A percentile compares a stretch with the other conserved stretches of the same genome.
These are phyloP conservation scores for Cochlearia excelsa DNA, from an alignment of 345 rosid species.

Conservation along the genomic window DNA sequence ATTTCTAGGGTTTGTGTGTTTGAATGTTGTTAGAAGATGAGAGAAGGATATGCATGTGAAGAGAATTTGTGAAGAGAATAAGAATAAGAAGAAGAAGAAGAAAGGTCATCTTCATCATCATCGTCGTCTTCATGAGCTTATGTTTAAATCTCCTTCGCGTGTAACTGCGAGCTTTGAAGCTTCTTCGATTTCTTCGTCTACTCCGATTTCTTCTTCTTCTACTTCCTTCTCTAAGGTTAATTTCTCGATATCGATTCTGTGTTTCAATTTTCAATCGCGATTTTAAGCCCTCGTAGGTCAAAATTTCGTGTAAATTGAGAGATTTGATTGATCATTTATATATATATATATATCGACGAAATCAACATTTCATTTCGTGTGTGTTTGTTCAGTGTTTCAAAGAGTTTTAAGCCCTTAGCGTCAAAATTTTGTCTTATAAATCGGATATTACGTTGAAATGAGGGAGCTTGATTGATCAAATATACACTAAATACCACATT, in stretches of 20 bases:
- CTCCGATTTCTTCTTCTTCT: conserved; percentile 43
- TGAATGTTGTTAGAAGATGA: conserved; percentile 62
- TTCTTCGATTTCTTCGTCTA: conserved; percentile 43
- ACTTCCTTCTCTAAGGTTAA: conserved; percentile 62
- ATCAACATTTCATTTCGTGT: background rate
- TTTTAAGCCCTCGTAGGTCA: too few species aligned
- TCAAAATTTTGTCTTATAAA: too few species aligned
- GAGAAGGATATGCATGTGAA: conserved; percentile 65
- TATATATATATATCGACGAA: background rate
- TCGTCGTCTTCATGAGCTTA: too few species aligned
- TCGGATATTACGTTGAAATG: too few species aligned
- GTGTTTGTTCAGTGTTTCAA: background rate
- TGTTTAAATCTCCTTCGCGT: too few species aligned
- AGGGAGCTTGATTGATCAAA: too few species aligned
- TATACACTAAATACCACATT: too few species aligned
- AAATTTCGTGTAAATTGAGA: too few species aligned
- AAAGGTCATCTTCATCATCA: conserved; percentile 7
- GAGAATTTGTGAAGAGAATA: conserved; percentile 42
- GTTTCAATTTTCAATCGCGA: background rate
- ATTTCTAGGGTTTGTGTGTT: conserved; percentile 28
- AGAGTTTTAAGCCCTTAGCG: too few species aligned
- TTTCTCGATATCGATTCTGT: background rate
- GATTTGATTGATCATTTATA: too few species aligned
- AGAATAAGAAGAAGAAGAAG: conserved; percentile 34
- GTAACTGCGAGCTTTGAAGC: conserved; percentile 7